Evolutionary conservation across 2,329 filamentous ascomycete genomes (phyloP), one percentile per base, ranked within the genome.

Genomic region (Penicillium italicum): DNA sequence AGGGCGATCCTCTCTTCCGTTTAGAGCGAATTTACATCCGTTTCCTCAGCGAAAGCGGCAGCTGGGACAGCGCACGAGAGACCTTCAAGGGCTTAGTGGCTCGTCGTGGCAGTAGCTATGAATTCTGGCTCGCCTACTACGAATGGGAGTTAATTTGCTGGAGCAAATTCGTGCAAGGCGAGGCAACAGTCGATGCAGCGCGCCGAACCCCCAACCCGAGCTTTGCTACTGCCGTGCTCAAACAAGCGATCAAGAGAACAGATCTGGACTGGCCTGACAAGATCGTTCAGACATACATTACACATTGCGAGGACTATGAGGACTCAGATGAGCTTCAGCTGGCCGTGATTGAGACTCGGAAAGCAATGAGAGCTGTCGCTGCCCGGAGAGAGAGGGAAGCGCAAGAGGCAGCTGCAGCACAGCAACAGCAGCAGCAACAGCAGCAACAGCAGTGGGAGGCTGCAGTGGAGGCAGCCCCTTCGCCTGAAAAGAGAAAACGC

Each of bases 51-150:
- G 90, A 96, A 70, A 91, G 90, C 62, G 86, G 86, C 26, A 87
- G 89, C 38, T 78, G 90, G 50, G 84, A 90, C 20, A 87, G 87
- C 54, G 94, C 93, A 2, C 85, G 94, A 37, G 80, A 82, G 16
- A 84, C 89, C 45, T 97, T 90, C 85, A 85, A 88, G 61, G 83
- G 84, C 18, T 79, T 97, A 30, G 82, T 83, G 22, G 77, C 83
- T n/a, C 79, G 82, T 18, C 85, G 91, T 53, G 85, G 86, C 30
- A 84, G 91, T 64, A 92, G 86, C 64, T 91, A 92, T 68, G 91
- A 96, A 65, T 97, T 97, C 71, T 99, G 94, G 94, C 81, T 92
- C 53, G 85, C 87, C 41, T 97, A 91, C 73, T 97, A 97, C 74
- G 80, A 87, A 50, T 97, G 91, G 88, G 94, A 97, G 74, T 87